These are phyloP conservation scores for Phytophthora pseudosyringae DNA, from an alignment of 352 stramenopile species.

Conservation along the genomic window DNA sequence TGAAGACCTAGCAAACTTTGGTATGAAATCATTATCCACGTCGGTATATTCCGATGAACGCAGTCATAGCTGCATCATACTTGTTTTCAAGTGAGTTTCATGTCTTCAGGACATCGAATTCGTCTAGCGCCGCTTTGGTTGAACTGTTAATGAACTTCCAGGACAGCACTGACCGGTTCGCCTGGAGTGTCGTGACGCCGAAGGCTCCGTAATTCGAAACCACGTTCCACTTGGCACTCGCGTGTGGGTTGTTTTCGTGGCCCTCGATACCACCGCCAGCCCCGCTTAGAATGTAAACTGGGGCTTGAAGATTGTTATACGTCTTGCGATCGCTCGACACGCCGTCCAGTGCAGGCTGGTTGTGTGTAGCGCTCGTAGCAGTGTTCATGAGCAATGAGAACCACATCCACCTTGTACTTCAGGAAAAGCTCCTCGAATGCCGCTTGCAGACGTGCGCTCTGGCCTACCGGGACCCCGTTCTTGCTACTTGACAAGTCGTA, in stretches of 20 bases:
- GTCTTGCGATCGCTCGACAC: slow-evolving; percentile 33
- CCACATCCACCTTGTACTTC: slow-evolving; percentile 50
- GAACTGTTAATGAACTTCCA: slow-evolving; percentile 42
- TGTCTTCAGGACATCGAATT: slow-evolving; percentile 39
- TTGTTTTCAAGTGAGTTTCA: not conserved
- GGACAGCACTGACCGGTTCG: slow-evolving; percentile 27
- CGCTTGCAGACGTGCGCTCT: slow-evolving; percentile 44
- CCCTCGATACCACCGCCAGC: slow-evolving; percentile 33
- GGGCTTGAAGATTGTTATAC: slow-evolving; percentile 42
- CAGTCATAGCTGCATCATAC: too few relatives aligned
- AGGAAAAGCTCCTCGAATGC: slow-evolving; percentile 56
- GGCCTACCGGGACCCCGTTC: slow-evolving; percentile 29
- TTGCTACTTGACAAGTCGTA: slow-evolving; percentile 28
- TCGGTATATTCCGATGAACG: too few relatives aligned
- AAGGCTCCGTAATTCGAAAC: slow-evolving; percentile 34
- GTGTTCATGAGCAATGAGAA: slow-evolving; percentile 45
- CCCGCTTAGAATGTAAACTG: slow-evolving; percentile 42
- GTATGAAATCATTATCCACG: too few relatives aligned
- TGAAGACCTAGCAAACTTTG: too few relatives aligned
- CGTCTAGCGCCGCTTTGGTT: slow-evolving; percentile 30
- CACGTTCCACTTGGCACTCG: slow-evolving; percentile 35
- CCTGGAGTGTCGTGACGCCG: slow-evolving; percentile 33
- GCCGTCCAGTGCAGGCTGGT: slow-evolving; percentile 23
- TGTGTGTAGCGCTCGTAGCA: slow-evolving; percentile 38
- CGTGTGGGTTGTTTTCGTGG: slow-evolving; percentile 23